Conservation (phyloP, 768 basidiomycete species). For the Artomyces pyxidatus region DNA sequence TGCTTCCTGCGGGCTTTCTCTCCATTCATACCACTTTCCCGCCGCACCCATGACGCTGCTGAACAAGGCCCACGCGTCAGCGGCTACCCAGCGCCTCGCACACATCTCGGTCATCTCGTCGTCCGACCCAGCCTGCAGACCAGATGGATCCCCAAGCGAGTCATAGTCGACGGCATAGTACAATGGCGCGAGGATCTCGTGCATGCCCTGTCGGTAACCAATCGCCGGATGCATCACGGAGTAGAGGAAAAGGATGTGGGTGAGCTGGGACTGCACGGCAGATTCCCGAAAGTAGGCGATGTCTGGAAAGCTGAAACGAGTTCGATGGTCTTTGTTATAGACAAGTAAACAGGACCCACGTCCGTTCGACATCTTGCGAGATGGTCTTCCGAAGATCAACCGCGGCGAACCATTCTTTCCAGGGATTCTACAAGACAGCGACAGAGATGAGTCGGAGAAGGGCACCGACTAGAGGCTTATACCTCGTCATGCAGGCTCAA, state of each 20-base stretch:
- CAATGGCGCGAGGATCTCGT: slow-evolving; percentile 86
- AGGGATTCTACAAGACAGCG: slow-evolving; percentile 62
- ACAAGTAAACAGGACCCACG: slow-evolving; percentile 42
- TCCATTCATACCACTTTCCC: slow-evolving; percentile 64
- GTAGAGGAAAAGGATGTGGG: slow-evolving; percentile 83
- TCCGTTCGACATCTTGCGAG: slow-evolving; percentile 90
- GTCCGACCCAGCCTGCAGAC: slow-evolving; percentile 20
- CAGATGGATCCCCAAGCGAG: slow-evolving; percentile 41
- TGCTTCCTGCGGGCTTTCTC: slow-evolving; percentile 20
- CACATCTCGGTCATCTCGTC: slow-evolving; percentile 50
- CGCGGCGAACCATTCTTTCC: slow-evolving; percentile 89
- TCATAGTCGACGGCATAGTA: slow-evolving; percentile 82
- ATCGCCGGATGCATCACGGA: slow-evolving; percentile 71
- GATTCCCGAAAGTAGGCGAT: slow-evolving; percentile 79
- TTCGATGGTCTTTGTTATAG: background rate
- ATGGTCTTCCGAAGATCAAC: slow-evolving; percentile 87
- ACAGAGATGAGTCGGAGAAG: slow-evolving; percentile 1
- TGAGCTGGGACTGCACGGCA: slow-evolving; percentile 70
- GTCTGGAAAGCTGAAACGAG: slow-evolving; percentile 82
- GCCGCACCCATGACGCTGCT: slow-evolving; percentile 67
- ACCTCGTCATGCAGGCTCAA: slow-evolving; percentile 75
- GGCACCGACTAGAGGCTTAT: slow-evolving; percentile 5
- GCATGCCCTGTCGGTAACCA: slow-evolving; percentile 98
- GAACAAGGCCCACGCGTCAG: slow-evolving; percentile 87
- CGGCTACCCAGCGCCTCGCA: slow-evolving; percentile 60